Conservation (phyloP, 306 rosid species). For the Pueraria montana region DNA sequence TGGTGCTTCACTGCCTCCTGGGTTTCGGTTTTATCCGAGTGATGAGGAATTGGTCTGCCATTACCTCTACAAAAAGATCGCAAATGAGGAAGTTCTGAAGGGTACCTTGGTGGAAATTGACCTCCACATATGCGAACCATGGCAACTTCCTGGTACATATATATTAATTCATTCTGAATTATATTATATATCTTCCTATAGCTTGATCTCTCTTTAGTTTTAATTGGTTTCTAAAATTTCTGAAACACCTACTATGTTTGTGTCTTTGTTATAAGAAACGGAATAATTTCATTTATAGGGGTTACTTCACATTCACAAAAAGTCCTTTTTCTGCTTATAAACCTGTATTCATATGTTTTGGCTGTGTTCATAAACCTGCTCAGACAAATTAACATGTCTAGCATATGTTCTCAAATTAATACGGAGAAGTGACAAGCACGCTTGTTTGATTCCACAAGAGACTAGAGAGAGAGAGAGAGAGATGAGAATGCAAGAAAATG, state of each 20-base stretch:
- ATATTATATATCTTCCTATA: neutral
- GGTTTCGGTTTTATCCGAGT: constrained; percentile 93
- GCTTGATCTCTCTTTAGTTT: neutral
- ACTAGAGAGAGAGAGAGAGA: neutral
- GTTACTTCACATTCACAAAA: constrained; percentile 7
- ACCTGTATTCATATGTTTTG: constrained; percentile 8
- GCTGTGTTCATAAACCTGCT: neutral
- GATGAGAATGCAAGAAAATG: neutral
- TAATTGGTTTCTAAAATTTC: constrained; percentile 11
- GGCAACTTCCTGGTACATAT: constrained; percentile 96
- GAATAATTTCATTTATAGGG: neutral
- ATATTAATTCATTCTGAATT: neutral
- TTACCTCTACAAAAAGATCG: constrained; percentile 87
- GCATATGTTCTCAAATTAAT: constrained; percentile 19
- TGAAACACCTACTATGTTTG: constrained; percentile 20
- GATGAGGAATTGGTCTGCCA: constrained; percentile 97
- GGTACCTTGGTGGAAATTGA: constrained; percentile 93
- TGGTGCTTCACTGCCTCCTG: constrained; percentile 97
- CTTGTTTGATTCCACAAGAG: neutral
- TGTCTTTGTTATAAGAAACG: constrained; percentile 14
- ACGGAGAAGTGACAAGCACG: neutral
- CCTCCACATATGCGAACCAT: constrained; percentile 95
- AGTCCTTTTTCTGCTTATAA: constrained; percentile 16
- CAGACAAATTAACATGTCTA: constrained; percentile 36
- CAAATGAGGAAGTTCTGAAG: constrained; percentile 76